A percentile compares a stretch with the other conserved stretches of the same genome.
phyloP scores from a whole-genome alignment of 2,329 filamentous ascomycete genomes.

The Pseudovirgaria hyperparasitica region DNA sequence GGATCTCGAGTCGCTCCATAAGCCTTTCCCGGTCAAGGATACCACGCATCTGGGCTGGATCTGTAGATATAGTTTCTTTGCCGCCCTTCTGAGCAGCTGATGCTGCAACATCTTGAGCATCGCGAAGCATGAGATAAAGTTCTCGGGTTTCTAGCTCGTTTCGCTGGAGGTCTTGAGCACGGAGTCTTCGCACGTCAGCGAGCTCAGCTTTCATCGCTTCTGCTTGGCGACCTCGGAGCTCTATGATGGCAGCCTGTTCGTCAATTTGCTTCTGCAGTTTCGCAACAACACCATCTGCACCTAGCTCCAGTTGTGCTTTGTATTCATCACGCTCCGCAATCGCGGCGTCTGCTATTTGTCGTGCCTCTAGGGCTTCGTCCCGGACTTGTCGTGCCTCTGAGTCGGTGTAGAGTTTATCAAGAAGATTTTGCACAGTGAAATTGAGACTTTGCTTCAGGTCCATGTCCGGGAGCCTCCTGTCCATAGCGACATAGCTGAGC shows the following conservation, averaged over 20 bases:
- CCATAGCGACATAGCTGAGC: constrained; percentile 98
- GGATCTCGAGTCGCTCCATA: constrained; percentile 88
- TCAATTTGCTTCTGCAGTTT: constrained; percentile 92
- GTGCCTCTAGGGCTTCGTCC: constrained; percentile 80
- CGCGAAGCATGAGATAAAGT: constrained; percentile 93
- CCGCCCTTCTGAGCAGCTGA: constrained; percentile 59
- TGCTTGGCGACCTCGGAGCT: constrained; percentile 73
- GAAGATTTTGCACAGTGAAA: constrained; percentile 87
- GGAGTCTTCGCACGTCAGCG: constrained; percentile 70
- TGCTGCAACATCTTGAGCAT: constrained; percentile 90
- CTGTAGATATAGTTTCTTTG: constrained; percentile 44
- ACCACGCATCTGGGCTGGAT: constrained; percentile 71
- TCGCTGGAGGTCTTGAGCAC: constrained; percentile 81
- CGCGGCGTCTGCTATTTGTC: constrained; percentile 88
- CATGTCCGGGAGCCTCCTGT: constrained; percentile 87
- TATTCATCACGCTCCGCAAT: constrained; percentile 95
- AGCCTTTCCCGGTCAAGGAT: constrained; percentile 86
- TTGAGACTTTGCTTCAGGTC: constrained; percentile 96
- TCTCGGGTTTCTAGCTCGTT: constrained; percentile 95
- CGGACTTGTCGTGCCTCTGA: constrained; percentile 84
- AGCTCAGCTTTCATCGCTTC: constrained; percentile 83
- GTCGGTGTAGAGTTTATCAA: constrained; percentile 94
- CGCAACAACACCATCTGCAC: constrained; percentile 82
- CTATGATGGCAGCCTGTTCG: constrained; percentile 81
- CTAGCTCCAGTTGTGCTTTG: constrained; percentile 74